A percentile compares a stretch with the other conserved stretches of the same genome.
Conservation (phyloP, 1,284 basidiomycete genomes). For the Cystobasidium slooffiae region DNA sequence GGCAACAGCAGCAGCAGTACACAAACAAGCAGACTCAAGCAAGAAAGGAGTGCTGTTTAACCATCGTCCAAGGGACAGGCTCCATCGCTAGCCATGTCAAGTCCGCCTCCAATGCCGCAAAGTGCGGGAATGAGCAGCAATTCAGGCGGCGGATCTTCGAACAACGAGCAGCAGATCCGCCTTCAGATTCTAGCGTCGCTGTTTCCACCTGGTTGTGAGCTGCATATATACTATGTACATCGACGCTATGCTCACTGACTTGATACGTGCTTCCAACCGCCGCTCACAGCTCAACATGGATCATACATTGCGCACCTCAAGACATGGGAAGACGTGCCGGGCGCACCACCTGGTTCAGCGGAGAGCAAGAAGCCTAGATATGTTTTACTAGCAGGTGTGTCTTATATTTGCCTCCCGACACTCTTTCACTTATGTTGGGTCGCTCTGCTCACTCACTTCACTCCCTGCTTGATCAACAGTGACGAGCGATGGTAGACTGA, state of each 20-base stretch:
- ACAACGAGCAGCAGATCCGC: slow-evolving; percentile 55
- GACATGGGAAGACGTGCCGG: slow-evolving; percentile 77
- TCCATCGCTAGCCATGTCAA: not conserved
- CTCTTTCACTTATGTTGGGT: not conserved
- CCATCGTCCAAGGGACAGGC: not conserved
- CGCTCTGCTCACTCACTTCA: not conserved
- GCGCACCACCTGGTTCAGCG: slow-evolving; percentile 55
- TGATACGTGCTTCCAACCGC: not conserved
- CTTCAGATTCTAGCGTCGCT: slow-evolving; percentile 80
- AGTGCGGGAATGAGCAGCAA: slow-evolving; percentile 23
- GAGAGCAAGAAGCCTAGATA: slow-evolving; percentile 50
- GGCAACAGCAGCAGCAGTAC: too few relatives aligned
- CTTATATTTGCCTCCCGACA: not conserved
- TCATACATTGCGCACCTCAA: slow-evolving; percentile 82
- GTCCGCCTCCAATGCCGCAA: slow-evolving; percentile 16
- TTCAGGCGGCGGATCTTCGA: slow-evolving; percentile 11
- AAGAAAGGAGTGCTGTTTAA: too few relatives aligned
- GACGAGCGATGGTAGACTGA: slow-evolving; percentile 45
- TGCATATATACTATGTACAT: not conserved
- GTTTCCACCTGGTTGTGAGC: slow-evolving; percentile 65
- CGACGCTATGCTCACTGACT: not conserved
- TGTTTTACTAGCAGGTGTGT: slow-evolving; percentile 51
- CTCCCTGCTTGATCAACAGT: slow-evolving; percentile 13
- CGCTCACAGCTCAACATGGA: slow-evolving; percentile 63
- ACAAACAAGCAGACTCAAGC: not conserved